Base-by-base conservation (phyloP, 2,329 filamentous ascomycete genomes). In the Aspergillus versicolor region DNA sequence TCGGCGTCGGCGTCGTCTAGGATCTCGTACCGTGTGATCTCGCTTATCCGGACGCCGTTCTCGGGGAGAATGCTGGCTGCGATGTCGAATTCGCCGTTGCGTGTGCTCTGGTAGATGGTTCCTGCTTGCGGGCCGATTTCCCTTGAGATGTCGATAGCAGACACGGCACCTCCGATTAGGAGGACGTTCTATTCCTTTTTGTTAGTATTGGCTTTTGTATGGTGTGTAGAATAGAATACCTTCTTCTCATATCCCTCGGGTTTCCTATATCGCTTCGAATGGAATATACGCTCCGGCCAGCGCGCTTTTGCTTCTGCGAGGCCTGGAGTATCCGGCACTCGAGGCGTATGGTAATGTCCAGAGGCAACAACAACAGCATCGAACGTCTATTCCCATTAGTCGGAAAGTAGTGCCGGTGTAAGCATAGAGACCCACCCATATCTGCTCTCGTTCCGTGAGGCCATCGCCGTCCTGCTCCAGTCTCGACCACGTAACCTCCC, bases 21-120 rank as follows among this genome's bases (percentile, higher is more conserved):
- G 2, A 52, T n/a, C 7, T 79, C 70, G 54, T 84, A 88, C 0
- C 73, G 72, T 0, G 72, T 67, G 1, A 88, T 75, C 12, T 82
- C 81, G 0, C 77, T 77, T 0, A 89, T 74, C 9, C 85, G 76
- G 1, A 77, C 72, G 0, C 78, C 80, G 9, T 81, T 83, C 0
- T 75, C 67, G 0, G 87, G 86, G 0, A 89, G 74, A 17, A 86
- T 65, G 1, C 67, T 75, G 0, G 76, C 70, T 0, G 84, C 79
- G 0, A 87, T 69, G 65, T 89, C 87, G 56, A 85, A 88, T 0
- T 74, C 71, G 3, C 87, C 86, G 24, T 82, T 81, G 22, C 87
- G 77, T 1, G 84, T 84, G 60, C 82, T 86, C 62, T 84, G 82
- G 59, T 79, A 82, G 7, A 83, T 74, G 1, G 64, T 73, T 3